Conservation (phyloP, 2,329 filamentous ascomycete species). For the Fonsecaea pedrosoi region DNA sequence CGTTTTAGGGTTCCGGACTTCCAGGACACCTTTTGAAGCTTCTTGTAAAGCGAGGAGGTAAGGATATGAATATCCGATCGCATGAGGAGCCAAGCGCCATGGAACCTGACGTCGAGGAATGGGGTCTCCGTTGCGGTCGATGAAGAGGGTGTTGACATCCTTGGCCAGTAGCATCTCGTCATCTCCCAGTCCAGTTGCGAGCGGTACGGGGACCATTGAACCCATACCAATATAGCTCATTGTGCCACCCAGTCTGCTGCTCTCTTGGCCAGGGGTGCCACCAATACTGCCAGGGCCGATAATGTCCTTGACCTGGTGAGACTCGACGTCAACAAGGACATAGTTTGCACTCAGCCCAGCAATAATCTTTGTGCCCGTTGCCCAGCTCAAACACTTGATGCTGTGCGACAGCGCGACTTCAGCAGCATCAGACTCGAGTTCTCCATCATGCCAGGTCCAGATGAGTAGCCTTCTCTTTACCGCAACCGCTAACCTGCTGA, state of each 20-base stretch:
- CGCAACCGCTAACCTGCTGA: constrained; percentile 87
- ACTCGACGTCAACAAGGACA: constrained; percentile 83
- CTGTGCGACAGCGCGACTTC: constrained; percentile 83
- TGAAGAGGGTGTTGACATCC: constrained; percentile 93
- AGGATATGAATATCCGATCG: constrained; percentile 94
- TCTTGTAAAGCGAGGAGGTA: constrained; percentile 89
- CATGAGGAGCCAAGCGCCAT: constrained; percentile 86
- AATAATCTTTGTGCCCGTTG: constrained; percentile 81
- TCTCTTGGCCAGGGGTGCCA: constrained; percentile 68
- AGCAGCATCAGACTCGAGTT: constrained; percentile 73
- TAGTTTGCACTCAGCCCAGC: constrained; percentile 92
- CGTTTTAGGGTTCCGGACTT: constrained; percentile 91
- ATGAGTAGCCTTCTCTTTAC: constrained; percentile 88
- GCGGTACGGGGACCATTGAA: constrained; percentile 86
- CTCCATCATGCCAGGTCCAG: constrained; percentile 97
- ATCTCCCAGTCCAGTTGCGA: constrained; percentile 81
- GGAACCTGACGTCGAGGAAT: constrained; percentile 87
- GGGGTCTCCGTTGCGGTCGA: constrained; percentile 80
- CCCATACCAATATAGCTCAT: constrained; percentile 98
- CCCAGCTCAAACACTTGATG: constrained; percentile 90
- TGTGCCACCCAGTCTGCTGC: constrained; percentile 79
- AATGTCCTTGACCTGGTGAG: constrained; percentile 76
- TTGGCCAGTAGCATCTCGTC: constrained; percentile 93
- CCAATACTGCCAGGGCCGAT: constrained; percentile 76
- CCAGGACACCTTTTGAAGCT: constrained; percentile 80